Percentiles rank a stretch among this genome's conserved stretches.
phyloP scores from a whole-genome alignment of 139 green algal genomes.

The Coccomyxa sp. region DNA sequence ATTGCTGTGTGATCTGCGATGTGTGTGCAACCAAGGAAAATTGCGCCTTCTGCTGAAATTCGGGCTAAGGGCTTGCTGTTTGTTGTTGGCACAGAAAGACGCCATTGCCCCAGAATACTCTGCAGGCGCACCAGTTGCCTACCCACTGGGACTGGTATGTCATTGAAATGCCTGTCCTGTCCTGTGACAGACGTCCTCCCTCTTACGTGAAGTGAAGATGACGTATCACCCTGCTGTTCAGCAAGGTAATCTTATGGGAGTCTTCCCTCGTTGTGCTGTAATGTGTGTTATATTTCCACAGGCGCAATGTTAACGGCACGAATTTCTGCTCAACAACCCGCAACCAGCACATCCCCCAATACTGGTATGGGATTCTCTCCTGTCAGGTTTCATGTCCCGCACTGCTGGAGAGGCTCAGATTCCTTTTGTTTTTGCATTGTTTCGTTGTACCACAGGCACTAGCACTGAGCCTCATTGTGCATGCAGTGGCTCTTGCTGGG shows the following conservation, averaged over 20 bases:
- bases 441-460: neutral
- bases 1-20: neutral
- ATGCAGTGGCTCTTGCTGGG: conserved; percentile 72
- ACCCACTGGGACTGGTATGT: neutral
- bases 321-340: conserved; percentile 61
- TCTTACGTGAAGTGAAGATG: neutral
- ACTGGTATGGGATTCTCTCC: conserved; percentile 16
- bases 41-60: too few relatives aligned
- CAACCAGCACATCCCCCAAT: conserved; percentile 73
- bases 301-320: conserved; percentile 54
- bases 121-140: neutral
- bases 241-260: too few relatives aligned
- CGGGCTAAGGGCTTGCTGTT: neutral
- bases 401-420: neutral
- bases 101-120: neutral
- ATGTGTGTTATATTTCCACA: conserved; percentile 6
- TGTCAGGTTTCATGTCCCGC: neutral
- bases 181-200: neutral
- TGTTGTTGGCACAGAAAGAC: neutral
- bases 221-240: neutral
- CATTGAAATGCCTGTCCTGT: neutral
- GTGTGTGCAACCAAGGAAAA: neutral
- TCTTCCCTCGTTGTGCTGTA: too few relatives aligned
- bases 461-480: too few relatives aligned
- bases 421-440: neutral